Evolutionary conservation across 352 stramenopile species (phyloP), one percentile per base, ranked within the genome.

Genomic region (Pythium dissotocum): DNA sequence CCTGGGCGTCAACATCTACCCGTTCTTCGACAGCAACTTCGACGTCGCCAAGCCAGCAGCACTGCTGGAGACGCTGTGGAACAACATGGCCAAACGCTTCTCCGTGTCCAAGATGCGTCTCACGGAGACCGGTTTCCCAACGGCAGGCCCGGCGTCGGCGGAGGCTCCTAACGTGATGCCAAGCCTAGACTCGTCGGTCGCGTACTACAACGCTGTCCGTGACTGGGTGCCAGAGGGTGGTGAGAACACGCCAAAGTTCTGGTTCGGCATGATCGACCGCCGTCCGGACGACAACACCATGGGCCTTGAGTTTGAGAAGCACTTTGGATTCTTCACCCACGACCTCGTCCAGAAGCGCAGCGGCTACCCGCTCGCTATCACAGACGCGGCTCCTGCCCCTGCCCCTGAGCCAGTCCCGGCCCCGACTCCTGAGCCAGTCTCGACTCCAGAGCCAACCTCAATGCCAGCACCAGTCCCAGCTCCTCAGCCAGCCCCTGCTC

Each of bases 111-210:
- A 83, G 67, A 76, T 89, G 61, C 69, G 79, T 14, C 61, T 83
- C 21, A 88, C 77, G 13, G 82, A 90, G 71, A 89, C 80, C 10
- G 82, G 82, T 14, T 90, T 82, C 67, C 72, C 83, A 9, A 84
- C 77, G 6, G 73, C 69, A 0, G 79, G 83, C 16, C 63, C 66
- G 8, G 53, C 78, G 26, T 76, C 77, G 6, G 66, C 71, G 2
- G 26, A 79, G 32, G 75, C 80, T 2, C 75, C 78, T 0, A 69
- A 76, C 51, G 71, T 83, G 30, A 66, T 62, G 2, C 78, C 80
- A 18, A 80, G 67, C 30, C 66, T 89, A 0, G 77, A 81, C 18
- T 60, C 44, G 1, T 68, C 70, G 26, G 38, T 70, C 58, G 33
- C 35, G 24, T 80, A 73, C 61, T 79, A 77, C 67, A 61, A 75